Base-by-base conservation (phyloP, 225 moss, liverwort and hornwort species). In the Lunularia cruciata region DNA sequence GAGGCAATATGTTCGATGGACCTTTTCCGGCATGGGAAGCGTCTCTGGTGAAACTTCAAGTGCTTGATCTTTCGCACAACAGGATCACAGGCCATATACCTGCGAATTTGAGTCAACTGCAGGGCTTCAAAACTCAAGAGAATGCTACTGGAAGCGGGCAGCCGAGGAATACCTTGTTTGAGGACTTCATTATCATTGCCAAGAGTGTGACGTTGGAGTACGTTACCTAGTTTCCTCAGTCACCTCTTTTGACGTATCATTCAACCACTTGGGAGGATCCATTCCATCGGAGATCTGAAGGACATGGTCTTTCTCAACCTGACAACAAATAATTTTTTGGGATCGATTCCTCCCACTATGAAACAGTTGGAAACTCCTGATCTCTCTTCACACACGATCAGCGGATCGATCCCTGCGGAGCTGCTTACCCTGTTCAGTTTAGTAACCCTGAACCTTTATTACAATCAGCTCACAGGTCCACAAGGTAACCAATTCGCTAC, bases 201-300 rank as follows among this genome's bases (percentile, higher is more conserved):
- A 43, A 43, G 16, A 16, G 43, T 6, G 13, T 42, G 40, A 6
- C 40, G 13, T 13, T 6, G 47, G 16, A 47, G 3, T 48, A 48
- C 48, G n/a, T 16, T n/a, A 48, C 56, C 13, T 8, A 6, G 7
- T 56, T 16, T 31, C 56, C 25, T 56, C 26, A 4, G 27, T 56
- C 26, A 26, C 56, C 4, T 8, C 27, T 4, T 56, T 79, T 3
- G 75, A 79, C 56, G 53, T 83, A 2, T 72, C 63, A n/a, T 28
- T 23, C 4, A 83, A 83, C 32, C 65, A 61, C 31, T 76, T 78
- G 12, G 42, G 30, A 0, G 77, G 77, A 45, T 51, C 72, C 34
- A 55, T 78, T 26, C 77, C 77, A 30, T 67, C 67, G 32, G 67
- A 60, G 67, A 68, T 51, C 77, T 78, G 25, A 38, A 56, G 49